Percentiles rank a stretch among this genome's conserved stretches.
Conservation (phyloP, 768 basidiomycete species). For the Boletus edulis region DNA sequence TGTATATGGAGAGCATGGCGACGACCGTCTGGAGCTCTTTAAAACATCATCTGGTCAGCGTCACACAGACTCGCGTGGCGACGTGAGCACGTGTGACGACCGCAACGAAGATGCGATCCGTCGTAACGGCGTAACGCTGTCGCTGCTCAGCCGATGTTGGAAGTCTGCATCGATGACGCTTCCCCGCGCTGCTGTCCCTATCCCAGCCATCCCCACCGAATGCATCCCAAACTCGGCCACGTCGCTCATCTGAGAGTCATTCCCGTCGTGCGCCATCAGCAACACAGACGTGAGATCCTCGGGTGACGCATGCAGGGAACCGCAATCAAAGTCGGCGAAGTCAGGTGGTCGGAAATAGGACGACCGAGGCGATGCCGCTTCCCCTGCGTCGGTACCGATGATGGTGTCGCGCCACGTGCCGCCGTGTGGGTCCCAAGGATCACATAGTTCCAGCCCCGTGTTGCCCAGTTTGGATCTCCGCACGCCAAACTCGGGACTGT, state of each 20-base stretch:
- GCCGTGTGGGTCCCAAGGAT: constrained; percentile 25
- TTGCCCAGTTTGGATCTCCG: constrained; percentile 3
- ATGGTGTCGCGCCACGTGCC: constrained; percentile 30
- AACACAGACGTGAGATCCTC: constrained; percentile 27
- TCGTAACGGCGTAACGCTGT: constrained; percentile 10
- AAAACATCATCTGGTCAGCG: background rate
- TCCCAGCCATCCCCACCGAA: constrained; percentile 40
- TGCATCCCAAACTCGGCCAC: constrained; percentile 20
- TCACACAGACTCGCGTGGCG: background rate
- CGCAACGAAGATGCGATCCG: background rate
- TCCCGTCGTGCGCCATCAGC: constrained; percentile 30
- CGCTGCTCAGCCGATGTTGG: constrained; percentile 11
- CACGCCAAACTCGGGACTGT: constrained; percentile 10
- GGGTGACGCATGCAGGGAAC: constrained; percentile 29
- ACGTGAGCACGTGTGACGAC: constrained; percentile 1
- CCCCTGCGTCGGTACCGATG: constrained; percentile 25
- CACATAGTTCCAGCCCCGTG: constrained; percentile 7
- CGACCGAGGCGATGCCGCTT: constrained; percentile 9
- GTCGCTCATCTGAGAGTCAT: constrained; percentile 14
- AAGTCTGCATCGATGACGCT: constrained; percentile 23
- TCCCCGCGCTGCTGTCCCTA: constrained; percentile 42
- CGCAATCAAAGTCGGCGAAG: background rate
- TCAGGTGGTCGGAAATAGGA: constrained; percentile 7
- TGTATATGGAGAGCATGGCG: background rate
- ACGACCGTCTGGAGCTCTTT: background rate